Percentiles rank a stretch among this genome's conserved stretches.
These are phyloP conservation scores for Pittosporum tobira DNA, from an alignment of 129 eudicot genomes.

Conservation along the genomic window DNA sequence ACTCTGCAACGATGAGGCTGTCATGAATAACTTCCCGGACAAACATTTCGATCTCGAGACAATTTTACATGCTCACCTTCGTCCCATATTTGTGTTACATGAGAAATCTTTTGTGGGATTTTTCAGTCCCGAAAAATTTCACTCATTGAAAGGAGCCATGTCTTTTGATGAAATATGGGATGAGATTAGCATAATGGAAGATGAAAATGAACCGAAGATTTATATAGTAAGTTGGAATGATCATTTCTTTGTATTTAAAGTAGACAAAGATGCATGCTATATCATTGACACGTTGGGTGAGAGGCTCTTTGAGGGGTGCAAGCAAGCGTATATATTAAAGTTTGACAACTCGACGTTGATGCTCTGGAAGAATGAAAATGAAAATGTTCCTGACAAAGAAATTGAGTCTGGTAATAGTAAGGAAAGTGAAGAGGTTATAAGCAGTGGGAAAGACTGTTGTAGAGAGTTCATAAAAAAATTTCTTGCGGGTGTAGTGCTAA, in stretches of 20 bases:
- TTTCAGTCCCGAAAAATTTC: constrained; percentile 58
- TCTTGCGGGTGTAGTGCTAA: constrained; percentile 54
- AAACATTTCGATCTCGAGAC: constrained; percentile 76
- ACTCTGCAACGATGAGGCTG: constrained; percentile 31
- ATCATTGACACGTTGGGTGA: constrained; percentile 63
- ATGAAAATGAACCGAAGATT: constrained; percentile 19
- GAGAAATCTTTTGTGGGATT: constrained; percentile 50
- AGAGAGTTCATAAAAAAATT: constrained; percentile 67
- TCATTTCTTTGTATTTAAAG: constrained; percentile 69
- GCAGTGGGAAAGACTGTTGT: constrained; percentile 60
- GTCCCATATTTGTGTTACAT: constrained; percentile 40
- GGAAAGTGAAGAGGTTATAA: constrained; percentile 22
- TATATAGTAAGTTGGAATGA: constrained; percentile 81
- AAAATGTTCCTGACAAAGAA: background rate
- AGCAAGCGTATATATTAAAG: constrained; percentile 47
- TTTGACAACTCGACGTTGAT: constrained; percentile 34
- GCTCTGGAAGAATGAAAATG: constrained; percentile 8
- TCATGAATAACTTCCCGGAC: constrained; percentile 45
- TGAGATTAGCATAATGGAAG: constrained; percentile 18
- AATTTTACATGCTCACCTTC: constrained; percentile 39
- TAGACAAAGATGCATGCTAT: constrained; percentile 34
- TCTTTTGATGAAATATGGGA: constrained; percentile 70
- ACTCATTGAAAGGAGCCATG: constrained; percentile 47
- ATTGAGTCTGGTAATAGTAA: constrained; percentile 1
- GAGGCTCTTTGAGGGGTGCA: constrained; percentile 60